These are phyloP conservation scores for Myxozyma melibiosi DNA, from an alignment of 805 yeast species.

Conservation along the genomic window DNA sequence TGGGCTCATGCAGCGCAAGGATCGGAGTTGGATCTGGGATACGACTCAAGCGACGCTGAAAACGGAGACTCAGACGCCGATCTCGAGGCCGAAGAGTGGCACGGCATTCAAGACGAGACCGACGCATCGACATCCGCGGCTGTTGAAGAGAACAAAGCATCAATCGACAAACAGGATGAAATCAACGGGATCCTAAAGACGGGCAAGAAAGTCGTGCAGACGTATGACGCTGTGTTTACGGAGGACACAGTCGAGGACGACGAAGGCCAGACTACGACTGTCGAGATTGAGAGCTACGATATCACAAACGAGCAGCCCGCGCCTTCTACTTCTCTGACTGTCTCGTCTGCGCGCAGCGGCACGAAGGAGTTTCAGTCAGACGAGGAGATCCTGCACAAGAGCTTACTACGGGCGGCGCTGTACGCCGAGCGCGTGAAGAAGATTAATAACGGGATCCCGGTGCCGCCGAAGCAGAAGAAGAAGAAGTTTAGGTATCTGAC, in stretches of 20 bases:
- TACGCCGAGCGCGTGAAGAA: slow-evolving; percentile 52
- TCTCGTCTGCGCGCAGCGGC: too few species aligned
- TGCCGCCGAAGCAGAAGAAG: slow-evolving; percentile 49
- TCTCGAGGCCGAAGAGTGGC: slow-evolving; percentile 27
- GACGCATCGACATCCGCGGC: not conserved
- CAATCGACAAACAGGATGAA: slow-evolving; percentile 47
- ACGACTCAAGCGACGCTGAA: slow-evolving; percentile 1
- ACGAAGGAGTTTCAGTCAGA: slow-evolving; percentile 2
- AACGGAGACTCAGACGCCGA: slow-evolving; percentile 5
- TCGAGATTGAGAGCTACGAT: slow-evolving; percentile 54
- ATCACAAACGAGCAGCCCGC: too few species aligned
- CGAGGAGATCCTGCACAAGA: slow-evolving; percentile 17
- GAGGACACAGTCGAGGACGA: slow-evolving; percentile 51
- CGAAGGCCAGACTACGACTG: slow-evolving; percentile 59
- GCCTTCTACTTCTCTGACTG: too few species aligned
- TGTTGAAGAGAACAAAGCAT: slow-evolving; percentile 34
- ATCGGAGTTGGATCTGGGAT: slow-evolving; percentile 3
- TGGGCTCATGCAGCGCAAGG: not conserved
- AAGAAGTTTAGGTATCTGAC: slow-evolving; percentile 88
- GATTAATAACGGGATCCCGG: slow-evolving; percentile 42
- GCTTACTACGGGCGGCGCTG: slow-evolving; percentile 61
- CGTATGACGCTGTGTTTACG: slow-evolving; percentile 5
- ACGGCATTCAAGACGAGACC: slow-evolving; percentile 17
- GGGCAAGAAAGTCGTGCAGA: slow-evolving; percentile 11
- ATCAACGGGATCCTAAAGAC: slow-evolving; percentile 44